Evolutionary conservation across 2,329 filamentous ascomycete species (phyloP).

Genomic region (Fusarium agapanthi): DNA sequence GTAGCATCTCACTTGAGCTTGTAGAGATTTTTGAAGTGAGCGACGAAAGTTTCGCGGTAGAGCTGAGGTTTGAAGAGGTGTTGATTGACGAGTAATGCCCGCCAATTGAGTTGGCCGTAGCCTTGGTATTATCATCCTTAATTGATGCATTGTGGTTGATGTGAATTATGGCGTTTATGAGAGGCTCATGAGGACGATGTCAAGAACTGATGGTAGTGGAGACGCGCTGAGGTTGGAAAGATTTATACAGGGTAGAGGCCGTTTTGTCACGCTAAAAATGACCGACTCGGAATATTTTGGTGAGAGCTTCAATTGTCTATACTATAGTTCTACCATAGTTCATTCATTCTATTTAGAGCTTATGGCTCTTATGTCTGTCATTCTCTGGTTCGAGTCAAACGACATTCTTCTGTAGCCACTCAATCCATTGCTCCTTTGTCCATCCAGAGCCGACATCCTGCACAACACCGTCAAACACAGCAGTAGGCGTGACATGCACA

Average conservation of each 20-base stretch:
- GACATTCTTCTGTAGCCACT: constrained; percentile 74
- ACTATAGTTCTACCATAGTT: neutral
- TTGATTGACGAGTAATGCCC: neutral
- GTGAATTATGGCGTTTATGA: neutral
- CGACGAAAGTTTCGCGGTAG: constrained; percentile 28
- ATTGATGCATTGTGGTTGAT: constrained; percentile 30
- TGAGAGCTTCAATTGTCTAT: constrained; percentile 13
- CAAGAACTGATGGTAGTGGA: constrained; percentile 24
- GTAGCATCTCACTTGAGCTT: constrained; percentile 39
- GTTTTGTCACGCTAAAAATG: constrained; percentile 2
- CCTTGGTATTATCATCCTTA: constrained; percentile 32
- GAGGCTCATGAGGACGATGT: constrained; percentile 13
- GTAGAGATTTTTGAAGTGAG: constrained; percentile 39
- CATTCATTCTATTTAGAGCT: constrained; percentile 19
- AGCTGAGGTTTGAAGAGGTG: neutral
- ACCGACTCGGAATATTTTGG: neutral
- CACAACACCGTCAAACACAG: constrained; percentile 86
- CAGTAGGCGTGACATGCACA: constrained; percentile 91
- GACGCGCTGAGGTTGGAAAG: neutral
- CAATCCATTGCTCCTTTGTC: constrained; percentile 82
- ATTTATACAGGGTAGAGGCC: neutral
- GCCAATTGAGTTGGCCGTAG: constrained; percentile 21
- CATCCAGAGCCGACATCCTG: constrained; percentile 84
- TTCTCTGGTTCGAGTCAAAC: constrained; percentile 43
- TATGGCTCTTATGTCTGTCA: neutral